Base-by-base conservation (phyloP, 2,329 filamentous ascomycete genomes). In the Penicillium capsulatum region DNA sequence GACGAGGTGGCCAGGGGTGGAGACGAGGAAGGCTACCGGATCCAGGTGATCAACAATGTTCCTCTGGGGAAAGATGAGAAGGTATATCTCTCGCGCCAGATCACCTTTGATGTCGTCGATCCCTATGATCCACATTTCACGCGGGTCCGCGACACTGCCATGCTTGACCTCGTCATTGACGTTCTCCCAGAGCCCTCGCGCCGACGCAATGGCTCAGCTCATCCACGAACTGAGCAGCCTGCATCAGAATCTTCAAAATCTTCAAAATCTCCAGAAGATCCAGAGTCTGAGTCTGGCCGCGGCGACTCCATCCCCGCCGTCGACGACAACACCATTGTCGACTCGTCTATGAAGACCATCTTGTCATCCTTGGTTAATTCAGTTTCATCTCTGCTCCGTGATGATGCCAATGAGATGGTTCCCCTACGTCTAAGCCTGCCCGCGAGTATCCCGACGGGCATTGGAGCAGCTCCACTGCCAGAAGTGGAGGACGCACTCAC, bases 51-150 rank as follows among this genome's bases (percentile, higher is more conserved):
- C 46, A 89, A 87, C 29, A 86, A 84, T 51, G 77, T 90, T 28
- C 78, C 84, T 1, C 72, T 98, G 3, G 91, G 91, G 3, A 83
- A 85, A 33, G 88, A 97, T 58, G 91, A 97, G 65, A 86, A 83
- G 48, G 80, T 96, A 14, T 86, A 86, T 59, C 77, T 97, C 48
- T 76, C 84, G 32, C 80, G 84, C 16, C 81, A 88, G 42, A 77
- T 91, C 17, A 80, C 88, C 17, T 80, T 84, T 41, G 83, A 86
- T 49, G 77, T 89, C 24, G 54, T 74, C 22, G 69, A 70, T 55
- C 66, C 68, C 4, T 78, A 80, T 15, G 91, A 96, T 63, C 86
- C 89, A 10, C 83, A 90, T 41, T 96, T 96, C 62, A 85, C 82
- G 7, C 78, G 86, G 17, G 73, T 90, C 17, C 79, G 85, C 32